Conservation (phyloP, 2,329 filamentous ascomycete species). For the Fusarium duplospermum region DNA sequence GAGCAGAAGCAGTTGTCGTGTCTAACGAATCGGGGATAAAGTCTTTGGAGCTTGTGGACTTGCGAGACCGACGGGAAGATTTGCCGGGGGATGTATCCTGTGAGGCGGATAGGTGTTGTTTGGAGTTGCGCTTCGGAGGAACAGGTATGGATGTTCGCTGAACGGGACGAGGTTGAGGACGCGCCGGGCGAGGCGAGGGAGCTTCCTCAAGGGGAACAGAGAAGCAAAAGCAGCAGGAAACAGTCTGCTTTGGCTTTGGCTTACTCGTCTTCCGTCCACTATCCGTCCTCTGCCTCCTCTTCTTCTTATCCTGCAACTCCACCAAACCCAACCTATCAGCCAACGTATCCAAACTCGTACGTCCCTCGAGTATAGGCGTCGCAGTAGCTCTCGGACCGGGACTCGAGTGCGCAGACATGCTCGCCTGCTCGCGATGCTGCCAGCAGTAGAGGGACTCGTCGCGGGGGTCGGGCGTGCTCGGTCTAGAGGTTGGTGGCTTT, state of each 20-base stretch:
- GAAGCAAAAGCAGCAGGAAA: slow-evolving; percentile 66
- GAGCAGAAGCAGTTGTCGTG: slow-evolving; percentile 74
- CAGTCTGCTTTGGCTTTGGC: slow-evolving; percentile 43
- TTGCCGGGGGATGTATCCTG: slow-evolving; percentile 46
- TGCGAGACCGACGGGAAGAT: slow-evolving; percentile 44
- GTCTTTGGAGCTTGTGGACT: slow-evolving; percentile 50
- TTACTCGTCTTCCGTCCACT: slow-evolving; percentile 36
- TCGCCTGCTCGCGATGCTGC: slow-evolving; percentile 93
- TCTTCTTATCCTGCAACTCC: slow-evolving; percentile 65
- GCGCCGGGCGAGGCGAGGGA: slow-evolving; percentile 51
- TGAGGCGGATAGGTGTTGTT: slow-evolving; percentile 21
- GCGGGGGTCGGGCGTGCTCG: slow-evolving; percentile 58
- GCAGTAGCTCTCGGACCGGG: slow-evolving; percentile 56
- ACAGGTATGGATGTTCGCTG: slow-evolving; percentile 49
- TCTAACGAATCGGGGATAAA: slow-evolving; percentile 77
- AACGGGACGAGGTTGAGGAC: slow-evolving; percentile 60
- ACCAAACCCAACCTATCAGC: slow-evolving; percentile 81
- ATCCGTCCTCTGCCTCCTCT: slow-evolving; percentile 31
- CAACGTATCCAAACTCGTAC: slow-evolving; percentile 88
- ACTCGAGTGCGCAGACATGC: slow-evolving; percentile 58
- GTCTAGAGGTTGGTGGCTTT: slow-evolving; percentile 37
- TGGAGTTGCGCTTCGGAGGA: slow-evolving; percentile 30
- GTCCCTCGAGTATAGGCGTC: slow-evolving; percentile 69
- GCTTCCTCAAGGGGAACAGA: slow-evolving; percentile 59
- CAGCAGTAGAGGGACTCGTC: slow-evolving; percentile 84